Conservation (phyloP, 2,329 filamentous ascomycete species). For the Aspergillus arachidicola region DNA sequence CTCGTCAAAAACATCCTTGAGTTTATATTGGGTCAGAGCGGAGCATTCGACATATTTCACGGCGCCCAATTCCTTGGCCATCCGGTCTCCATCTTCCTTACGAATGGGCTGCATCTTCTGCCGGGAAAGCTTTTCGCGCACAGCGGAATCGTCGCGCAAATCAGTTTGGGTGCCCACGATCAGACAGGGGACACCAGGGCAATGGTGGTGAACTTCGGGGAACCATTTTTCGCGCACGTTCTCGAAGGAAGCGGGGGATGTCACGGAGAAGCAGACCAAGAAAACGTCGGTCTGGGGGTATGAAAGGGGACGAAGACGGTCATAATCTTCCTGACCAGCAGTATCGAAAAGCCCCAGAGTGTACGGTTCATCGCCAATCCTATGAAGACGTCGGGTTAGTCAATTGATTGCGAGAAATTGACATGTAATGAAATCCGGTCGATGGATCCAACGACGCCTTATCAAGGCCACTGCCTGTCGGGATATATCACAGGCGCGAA, state of each 20-base stretch:
- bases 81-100: constrained; percentile 89
- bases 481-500: neutral
- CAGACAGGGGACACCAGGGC: constrained; percentile 93
- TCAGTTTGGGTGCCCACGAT: constrained; percentile 98
- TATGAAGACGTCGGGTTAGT: constrained; percentile 42
- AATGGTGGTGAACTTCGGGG: constrained; percentile 97
- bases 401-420: neutral
- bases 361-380: constrained; percentile 99
- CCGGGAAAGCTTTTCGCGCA: constrained; percentile 87
- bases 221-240: constrained; percentile 99
- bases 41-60: constrained; percentile 99
- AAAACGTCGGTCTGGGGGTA: constrained; percentile 99
- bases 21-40: constrained; percentile 94
- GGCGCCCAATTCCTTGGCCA: constrained; percentile 96
- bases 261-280: constrained; percentile 98
- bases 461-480: neutral
- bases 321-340: constrained; percentile 98
- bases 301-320: constrained; percentile 90
- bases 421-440: neutral
- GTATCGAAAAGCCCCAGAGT: constrained; percentile 98
- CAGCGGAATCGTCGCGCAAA: constrained; percentile 83
- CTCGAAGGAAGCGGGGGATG: constrained; percentile 95
- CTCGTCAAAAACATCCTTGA: constrained; percentile 99
- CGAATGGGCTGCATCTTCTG: constrained; percentile 94
- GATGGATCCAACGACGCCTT: neutral